Percentiles rank a stretch among this genome's conserved stretches.
Evolutionary conservation across 441 rosid genomes (phyloP).

Genomic region (Brassica balearica): DNA sequence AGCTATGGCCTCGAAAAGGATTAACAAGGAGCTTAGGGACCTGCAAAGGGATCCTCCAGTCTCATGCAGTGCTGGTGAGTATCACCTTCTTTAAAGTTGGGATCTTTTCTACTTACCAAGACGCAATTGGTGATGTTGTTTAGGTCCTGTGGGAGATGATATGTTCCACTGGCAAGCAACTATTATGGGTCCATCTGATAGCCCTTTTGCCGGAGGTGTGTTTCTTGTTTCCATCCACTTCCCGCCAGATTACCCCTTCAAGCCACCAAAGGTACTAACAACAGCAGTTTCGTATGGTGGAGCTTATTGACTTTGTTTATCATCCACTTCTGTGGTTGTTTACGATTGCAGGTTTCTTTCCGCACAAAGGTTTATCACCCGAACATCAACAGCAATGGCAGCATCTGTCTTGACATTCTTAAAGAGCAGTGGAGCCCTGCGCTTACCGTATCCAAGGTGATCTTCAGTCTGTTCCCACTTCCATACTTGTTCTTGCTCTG

Average conservation of each 20-base stretch:
- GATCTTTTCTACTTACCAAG: neutral
- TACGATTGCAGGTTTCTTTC: conserved; percentile 67
- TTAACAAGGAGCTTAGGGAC: conserved; percentile 91
- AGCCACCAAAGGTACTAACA: conserved; percentile 84
- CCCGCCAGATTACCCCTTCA: conserved; percentile 95
- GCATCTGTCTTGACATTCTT: conserved; percentile 92
- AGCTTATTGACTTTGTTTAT: neutral
- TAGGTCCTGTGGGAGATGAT: conserved; percentile 94
- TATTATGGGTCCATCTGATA: conserved; percentile 89
- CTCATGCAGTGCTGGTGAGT: conserved; percentile 88
- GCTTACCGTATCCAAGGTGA: conserved; percentile 86
- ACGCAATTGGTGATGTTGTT: neutral
- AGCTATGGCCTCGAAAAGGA: conserved; percentile 78
- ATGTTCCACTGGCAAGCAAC: conserved; percentile 98
- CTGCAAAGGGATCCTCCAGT: conserved; percentile 92
- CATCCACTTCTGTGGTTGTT: neutral
- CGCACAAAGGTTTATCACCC: conserved; percentile 90
- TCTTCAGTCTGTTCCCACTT: neutral
- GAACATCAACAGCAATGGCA: conserved; percentile 88
- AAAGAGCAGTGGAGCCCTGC: conserved; percentile 96
- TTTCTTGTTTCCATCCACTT: conserved; percentile 89
- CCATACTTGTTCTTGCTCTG: neutral
- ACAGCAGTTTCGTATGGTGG: neutral
- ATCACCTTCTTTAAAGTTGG: neutral
- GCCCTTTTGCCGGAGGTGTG: conserved; percentile 91